Evolutionary conservation across 2,329 filamentous ascomycete genomes (phyloP).

Genomic region (Lasiodiplodia sp.): DNA sequence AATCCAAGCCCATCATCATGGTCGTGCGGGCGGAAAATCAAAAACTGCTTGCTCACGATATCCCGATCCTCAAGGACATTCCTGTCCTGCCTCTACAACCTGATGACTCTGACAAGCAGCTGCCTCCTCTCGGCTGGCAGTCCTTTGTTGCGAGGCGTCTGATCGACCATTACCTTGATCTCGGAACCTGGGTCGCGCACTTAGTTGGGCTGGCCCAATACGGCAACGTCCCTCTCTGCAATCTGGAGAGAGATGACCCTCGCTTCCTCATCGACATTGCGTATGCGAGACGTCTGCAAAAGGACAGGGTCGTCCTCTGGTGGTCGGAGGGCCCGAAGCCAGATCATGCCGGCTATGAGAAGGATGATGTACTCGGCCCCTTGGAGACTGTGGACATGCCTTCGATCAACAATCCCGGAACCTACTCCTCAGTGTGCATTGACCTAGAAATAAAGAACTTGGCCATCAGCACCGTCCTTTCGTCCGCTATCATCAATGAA

Average conservation of each 20-base stretch:
- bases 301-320: slow-evolving; percentile 94
- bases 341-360: slow-evolving; percentile 95
- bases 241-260: slow-evolving; percentile 92
- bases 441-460: slow-evolving; percentile 94
- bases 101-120: slow-evolving; percentile 81
- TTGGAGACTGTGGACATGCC: slow-evolving; percentile 92
- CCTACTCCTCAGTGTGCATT: slow-evolving; percentile 95
- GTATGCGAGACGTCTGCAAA: slow-evolving; percentile 87
- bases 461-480: slow-evolving; percentile 96
- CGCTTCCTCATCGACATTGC: slow-evolving; percentile 95
- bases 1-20: slow-evolving; percentile 78
- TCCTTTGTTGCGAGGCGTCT: slow-evolving; percentile 84
- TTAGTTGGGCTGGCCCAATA: slow-evolving; percentile 87
- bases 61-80: slow-evolving; percentile 83
- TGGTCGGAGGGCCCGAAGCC: slow-evolving; percentile 89
- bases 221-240: slow-evolving; percentile 93
- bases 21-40: slow-evolving; percentile 91
- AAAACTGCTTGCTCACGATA: slow-evolving; percentile 80
- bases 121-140: slow-evolving; percentile 95
- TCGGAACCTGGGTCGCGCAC: slow-evolving; percentile 92
- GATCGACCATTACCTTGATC: slow-evolving; percentile 86
- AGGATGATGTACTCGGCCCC: slow-evolving; percentile 83
- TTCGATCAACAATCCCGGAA: slow-evolving; percentile 88
- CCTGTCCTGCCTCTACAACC: slow-evolving; percentile 82
- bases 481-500: slow-evolving; percentile 95